Base-by-base conservation (phyloP, 2,329 filamentous ascomycete genomes). In the Fusarium brevicatenulatum region DNA sequence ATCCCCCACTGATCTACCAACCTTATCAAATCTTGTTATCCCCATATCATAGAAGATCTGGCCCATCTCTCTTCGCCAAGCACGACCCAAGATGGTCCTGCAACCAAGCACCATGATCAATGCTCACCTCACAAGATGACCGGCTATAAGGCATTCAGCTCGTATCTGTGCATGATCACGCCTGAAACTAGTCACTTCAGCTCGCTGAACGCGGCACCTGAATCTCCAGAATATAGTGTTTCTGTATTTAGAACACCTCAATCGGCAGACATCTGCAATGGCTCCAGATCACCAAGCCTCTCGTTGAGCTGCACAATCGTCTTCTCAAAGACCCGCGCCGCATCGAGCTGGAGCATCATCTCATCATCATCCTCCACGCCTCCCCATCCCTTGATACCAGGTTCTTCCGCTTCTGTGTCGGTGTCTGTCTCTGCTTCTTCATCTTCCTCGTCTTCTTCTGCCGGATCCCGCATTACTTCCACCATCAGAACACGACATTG, bases 251-350 rank as follows among this genome's bases (percentile, higher is more conserved):
- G 36, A 50, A 49, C 21, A 46, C 40, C 16, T 75, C 40, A 75
- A 53, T 75, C 73, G 5, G 74, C 73, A 43, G 73, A 72, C 60
- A 74, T 75, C 37, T 74, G 68, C 15, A 72, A 34, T 34, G 70
- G 70, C 28, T 72, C 70, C 2, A 73, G 42, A 36, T 72, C 70
- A 13, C 84, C 19, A 88, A 96, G 81, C 16, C 88, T 86, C 76
- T 92, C 90, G 2, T 92, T 93, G 19, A 97, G 82, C 78, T 93
- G 87, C 43, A 93, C 88, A 72, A 97, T 89, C 0, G 94, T 96
- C 76, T 88, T 88, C 80, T 96, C 93, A 82, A 96, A 97, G 4
- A 97, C 91, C 71, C 87, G 88, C 2, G 91, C 93, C 55, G 93
- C 89, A 71, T 92, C 91, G 86, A 95, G 90, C 71, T 93, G 87